Evolutionary conservation across 768 basidiomycete genomes (phyloP).

Genomic region (Pleurotus eryngii): DNA sequence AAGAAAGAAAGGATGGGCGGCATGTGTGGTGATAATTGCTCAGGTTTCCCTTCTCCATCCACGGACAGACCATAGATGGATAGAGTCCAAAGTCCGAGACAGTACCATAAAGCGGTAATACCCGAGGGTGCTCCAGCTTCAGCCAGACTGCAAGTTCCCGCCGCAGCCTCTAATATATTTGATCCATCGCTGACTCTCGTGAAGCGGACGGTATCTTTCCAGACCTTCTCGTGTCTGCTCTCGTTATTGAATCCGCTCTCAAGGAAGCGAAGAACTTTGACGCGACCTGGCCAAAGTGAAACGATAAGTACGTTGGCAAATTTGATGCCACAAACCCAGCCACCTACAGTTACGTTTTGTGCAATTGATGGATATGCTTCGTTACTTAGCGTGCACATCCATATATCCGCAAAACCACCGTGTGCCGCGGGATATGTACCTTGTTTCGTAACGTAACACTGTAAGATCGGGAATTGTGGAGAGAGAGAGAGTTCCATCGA

Average conservation of each 20-base stretch:
- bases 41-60: slow-evolving; percentile 27
- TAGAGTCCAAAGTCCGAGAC: slow-evolving; percentile 25
- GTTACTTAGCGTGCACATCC: neutral
- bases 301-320: neutral
- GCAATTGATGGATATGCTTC: no score
- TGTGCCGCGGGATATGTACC: neutral
- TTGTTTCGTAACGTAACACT: no score
- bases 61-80: slow-evolving; percentile 30
- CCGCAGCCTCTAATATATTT: slow-evolving; percentile 10
- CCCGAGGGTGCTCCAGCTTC: slow-evolving; percentile 17
- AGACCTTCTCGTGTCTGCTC: slow-evolving; percentile 2
- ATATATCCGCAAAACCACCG: neutral
- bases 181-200: neutral
- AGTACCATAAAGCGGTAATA: slow-evolving; percentile 25
- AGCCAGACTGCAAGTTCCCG: slow-evolving; percentile 19
- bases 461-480: no score
- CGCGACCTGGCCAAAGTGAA: slow-evolving; percentile 5
- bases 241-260: neutral
- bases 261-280: slow-evolving; percentile 8
- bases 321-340: no score
- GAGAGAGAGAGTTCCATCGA: no score
- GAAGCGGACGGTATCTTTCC: neutral
- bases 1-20: neutral
- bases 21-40: no score
- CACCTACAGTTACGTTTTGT: no score